Conservation (phyloP, 306 rosid species). For the Benincasa hispida region DNA sequence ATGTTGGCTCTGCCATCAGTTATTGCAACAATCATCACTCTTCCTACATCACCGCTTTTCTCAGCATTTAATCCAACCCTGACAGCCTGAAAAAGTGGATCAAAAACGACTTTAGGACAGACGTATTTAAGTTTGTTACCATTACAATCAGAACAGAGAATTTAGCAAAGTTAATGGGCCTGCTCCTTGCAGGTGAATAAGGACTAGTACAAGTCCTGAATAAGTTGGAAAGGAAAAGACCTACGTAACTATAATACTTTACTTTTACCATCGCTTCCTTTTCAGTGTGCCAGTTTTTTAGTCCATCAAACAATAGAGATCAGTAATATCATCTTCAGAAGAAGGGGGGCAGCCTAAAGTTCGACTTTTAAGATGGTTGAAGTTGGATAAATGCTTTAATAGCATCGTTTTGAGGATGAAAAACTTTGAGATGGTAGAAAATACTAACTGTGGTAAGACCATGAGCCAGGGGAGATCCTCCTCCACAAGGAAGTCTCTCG, state of each 20-base stretch:
- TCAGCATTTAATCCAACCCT: slow-evolving; percentile 97
- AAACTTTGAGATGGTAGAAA: not conserved
- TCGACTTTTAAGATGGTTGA: not conserved
- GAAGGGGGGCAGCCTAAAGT: not conserved
- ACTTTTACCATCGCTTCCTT: not conserved
- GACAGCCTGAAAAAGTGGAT: slow-evolving; percentile 52
- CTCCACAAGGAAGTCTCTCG: slow-evolving; percentile 96
- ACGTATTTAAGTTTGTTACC: not conserved
- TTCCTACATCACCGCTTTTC: slow-evolving; percentile 95
- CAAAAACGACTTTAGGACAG: not conserved
- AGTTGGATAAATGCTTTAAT: not conserved
- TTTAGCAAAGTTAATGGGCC: not conserved
- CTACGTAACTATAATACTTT: not conserved
- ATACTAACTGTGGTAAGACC: slow-evolving; percentile 79
- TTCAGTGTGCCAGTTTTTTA: not conserved
- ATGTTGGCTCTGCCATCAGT: slow-evolving; percentile 97
- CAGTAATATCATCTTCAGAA: not conserved
- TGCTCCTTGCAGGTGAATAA: not conserved
- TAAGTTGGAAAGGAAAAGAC: not conserved
- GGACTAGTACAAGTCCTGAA: not conserved
- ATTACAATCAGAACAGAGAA: not conserved
- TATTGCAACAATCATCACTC: slow-evolving; percentile 88
- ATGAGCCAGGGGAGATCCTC: slow-evolving; percentile 98
- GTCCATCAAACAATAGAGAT: not conserved
- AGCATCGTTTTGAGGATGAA: not conserved